These are phyloP conservation scores for Alternaria tenuissima DNA, from an alignment of 2,329 filamentous ascomycete species.

Conservation along the genomic window DNA sequence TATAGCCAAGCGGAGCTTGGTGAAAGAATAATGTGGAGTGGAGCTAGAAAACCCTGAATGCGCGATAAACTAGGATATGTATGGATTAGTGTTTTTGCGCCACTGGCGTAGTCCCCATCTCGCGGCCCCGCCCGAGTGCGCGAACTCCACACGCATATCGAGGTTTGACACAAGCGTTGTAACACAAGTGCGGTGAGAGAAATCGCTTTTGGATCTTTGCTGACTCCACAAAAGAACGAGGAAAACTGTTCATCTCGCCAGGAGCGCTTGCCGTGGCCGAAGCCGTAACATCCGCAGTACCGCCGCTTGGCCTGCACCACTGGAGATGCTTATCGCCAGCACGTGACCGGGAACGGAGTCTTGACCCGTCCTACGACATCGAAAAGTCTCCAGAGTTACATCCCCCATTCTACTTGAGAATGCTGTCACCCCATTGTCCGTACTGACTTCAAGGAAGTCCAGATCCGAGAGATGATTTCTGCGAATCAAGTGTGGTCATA, in stretches of 20 bases:
- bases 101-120: neutral
- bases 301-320: neutral
- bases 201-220: neutral
- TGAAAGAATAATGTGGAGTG: slow-evolving; percentile 6
- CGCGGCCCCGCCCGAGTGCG: neutral
- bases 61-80: neutral
- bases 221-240: neutral
- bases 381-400: too few relatives aligned
- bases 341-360: too few relatives aligned
- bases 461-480: neutral
- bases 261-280: neutral
- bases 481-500: neutral
- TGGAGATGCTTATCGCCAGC: too few relatives aligned
- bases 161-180: neutral
- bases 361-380: neutral
- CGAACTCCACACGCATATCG: neutral
- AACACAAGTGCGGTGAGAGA: neutral
- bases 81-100: neutral
- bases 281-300: neutral
- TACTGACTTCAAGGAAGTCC: neutral
- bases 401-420: neutral
- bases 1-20: slow-evolving; percentile 16
- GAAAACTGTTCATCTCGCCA: neutral
- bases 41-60: slow-evolving; percentile 12
- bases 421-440: neutral